Base-by-base conservation (phyloP, 257 asterid genomes). In the Catharanthus roseus region DNA sequence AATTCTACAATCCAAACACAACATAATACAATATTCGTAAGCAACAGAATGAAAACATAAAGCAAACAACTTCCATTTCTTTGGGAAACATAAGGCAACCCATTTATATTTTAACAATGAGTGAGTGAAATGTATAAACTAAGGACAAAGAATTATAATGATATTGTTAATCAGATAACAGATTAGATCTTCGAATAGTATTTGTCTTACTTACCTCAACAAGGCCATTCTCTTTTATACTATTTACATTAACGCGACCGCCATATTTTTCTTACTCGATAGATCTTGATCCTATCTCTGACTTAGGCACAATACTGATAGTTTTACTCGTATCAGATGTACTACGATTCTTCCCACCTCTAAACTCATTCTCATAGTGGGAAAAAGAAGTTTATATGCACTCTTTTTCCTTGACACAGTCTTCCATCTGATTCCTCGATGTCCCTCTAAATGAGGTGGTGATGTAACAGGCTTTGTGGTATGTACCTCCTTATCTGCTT, bases 161-260 rank as follows among this genome's bases (percentile, higher is more conserved):
- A n/a, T n/a, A n/a, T n/a, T n/a, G n/a, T n/a, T n/a, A n/a, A n/a
- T n/a, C n/a, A n/a, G n/a, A n/a, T n/a, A n/a, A n/a, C n/a, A 61
- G 18, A 31, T 24, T 11, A 2, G 24, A 63, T 8, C 8, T 10
- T 49, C 19, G 19, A 54, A 54, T 29, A 54, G 24, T 18, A 18
- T 53, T 54, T 18, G 61, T 47, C 18, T n/a, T n/a, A 7, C 19
- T 21, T 11, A 67, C 85, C n/a, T n/a, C n/a, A n/a, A n/a, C n/a
- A n/a, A n/a, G n/a, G n/a, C n/a, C n/a, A n/a, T n/a, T n/a, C n/a
- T 85, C 96, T 77, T 79, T 80, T 49, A 91, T 86, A 82, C 83
- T 54, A 19, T 41, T 65, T 33, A 47, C 77, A 16, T 62, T 68
- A 33, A 10, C 33, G 67, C 42, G 66, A 44, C 79, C 50, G 84